Evolutionary conservation across 2,329 filamentous ascomycete genomes (phyloP).

Genomic region (Fusarium lateritium): DNA sequence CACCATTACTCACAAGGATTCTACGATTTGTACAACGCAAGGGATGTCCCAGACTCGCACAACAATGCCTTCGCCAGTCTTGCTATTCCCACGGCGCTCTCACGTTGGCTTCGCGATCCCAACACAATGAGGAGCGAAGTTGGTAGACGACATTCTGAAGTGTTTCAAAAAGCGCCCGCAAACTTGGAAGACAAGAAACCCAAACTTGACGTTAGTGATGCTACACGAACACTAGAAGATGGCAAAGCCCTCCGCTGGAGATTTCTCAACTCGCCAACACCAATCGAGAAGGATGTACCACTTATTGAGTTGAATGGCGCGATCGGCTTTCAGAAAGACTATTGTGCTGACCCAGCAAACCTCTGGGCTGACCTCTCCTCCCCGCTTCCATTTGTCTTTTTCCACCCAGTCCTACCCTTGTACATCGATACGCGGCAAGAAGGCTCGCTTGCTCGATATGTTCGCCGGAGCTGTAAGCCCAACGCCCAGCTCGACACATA

Average conservation of each 20-base stretch:
- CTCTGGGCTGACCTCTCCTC: conserved; percentile 77
- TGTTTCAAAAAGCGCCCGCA: conserved; percentile 72
- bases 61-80: conserved; percentile 86
- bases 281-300: conserved; percentile 70
- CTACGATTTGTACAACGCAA: conserved; percentile 78
- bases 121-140: conserved; percentile 77
- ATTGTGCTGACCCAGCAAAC: conserved; percentile 76
- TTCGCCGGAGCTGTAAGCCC: conserved; percentile 91
- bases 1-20: conserved; percentile 84
- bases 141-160: conserved; percentile 74
- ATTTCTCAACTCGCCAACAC: conserved; percentile 67
- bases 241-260: conserved; percentile 75
- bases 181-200: conserved; percentile 61
- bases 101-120: conserved; percentile 83
- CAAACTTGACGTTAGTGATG: conserved; percentile 66
- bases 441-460: conserved; percentile 87
- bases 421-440: conserved; percentile 94
- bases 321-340: conserved; percentile 80
- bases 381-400: conserved; percentile 83
- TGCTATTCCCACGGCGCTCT: conserved; percentile 80
- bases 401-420: conserved; percentile 88
- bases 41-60: conserved; percentile 70
- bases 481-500: conserved; percentile 92
- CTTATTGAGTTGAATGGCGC: conserved; percentile 83
- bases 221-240: conserved; percentile 53